Evolutionary conservation across 345 rosid species (phyloP).

Genomic region (Gossypium turneri): DNA sequence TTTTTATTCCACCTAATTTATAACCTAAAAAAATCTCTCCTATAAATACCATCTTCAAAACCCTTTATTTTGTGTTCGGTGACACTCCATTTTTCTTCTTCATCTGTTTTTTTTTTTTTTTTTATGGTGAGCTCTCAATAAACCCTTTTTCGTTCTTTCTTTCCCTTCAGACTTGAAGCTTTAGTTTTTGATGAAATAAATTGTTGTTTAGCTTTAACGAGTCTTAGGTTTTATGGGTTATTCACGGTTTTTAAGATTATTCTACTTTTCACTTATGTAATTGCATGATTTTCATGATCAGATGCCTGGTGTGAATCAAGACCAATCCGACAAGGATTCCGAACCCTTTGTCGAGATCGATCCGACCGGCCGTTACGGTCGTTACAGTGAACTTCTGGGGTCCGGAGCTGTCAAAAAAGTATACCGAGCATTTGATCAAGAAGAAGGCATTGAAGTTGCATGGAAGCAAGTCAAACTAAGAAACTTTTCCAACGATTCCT

Average conservation of each 20-base stretch:
- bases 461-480: slow-evolving; percentile 86
- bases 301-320: slow-evolving; percentile 47
- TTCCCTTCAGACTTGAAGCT: background rate
- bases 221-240: background rate
- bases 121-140: slow-evolving; percentile 15
- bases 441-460: slow-evolving; percentile 87
- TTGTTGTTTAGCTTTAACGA: background rate
- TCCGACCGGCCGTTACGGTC: slow-evolving; percentile 76
- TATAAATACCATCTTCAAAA: slow-evolving; percentile 17
- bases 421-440: slow-evolving; percentile 84
- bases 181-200: background rate
- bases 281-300: slow-evolving; percentile 15
- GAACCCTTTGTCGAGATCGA: slow-evolving; percentile 70
- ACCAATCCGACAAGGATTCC: slow-evolving; percentile 43
- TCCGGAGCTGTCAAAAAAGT: slow-evolving; percentile 74
- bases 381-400: slow-evolving; percentile 62
- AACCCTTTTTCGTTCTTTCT: background rate
- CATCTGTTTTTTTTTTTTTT: background rate
- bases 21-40: background rate
- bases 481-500: slow-evolving; percentile 43
- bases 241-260: background rate
- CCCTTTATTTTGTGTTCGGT: background rate
- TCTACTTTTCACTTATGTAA: background rate
- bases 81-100: background rate
- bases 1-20: background rate